Percentiles rank a stretch among this genome's conserved stretches.
Conservation (phyloP, 1,284 basidiomycete genomes). For the Coniferiporia weirii region DNA sequence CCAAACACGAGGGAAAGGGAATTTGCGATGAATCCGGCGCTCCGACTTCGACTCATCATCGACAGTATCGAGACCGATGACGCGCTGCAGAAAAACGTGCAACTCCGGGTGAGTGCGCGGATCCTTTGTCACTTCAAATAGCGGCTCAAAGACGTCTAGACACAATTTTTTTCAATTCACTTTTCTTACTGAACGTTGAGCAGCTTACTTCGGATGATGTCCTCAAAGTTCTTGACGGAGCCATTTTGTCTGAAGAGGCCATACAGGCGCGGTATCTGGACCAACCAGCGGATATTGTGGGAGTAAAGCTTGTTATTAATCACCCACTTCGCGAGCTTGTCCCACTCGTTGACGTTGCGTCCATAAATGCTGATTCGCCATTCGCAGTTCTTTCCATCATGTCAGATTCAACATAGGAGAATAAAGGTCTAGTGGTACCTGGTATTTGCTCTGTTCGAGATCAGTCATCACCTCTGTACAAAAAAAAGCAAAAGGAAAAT, state of each 20-base stretch:
- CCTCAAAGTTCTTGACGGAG: constrained; percentile 83
- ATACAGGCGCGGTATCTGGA: constrained; percentile 94
- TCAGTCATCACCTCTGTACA: constrained; percentile 88
- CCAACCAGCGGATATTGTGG: constrained; percentile 97
- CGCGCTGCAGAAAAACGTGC: constrained; percentile 93
- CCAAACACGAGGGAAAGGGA: constrained; percentile 92
- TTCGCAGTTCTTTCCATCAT: constrained; percentile 74
- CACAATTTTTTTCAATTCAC: background rate
- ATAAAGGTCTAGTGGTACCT: constrained; percentile 42
- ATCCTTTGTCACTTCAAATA: constrained; percentile 96
- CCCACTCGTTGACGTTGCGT: constrained; percentile 81
- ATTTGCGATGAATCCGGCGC: constrained; percentile 89
- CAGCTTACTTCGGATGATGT: constrained; percentile 80
- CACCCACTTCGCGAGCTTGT: constrained; percentile 97
- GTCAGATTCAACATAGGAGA: background rate
- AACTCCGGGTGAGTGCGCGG: constrained; percentile 89
- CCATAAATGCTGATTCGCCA: constrained; percentile 98
- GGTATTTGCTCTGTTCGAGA: constrained; percentile 97
- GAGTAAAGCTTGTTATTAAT: constrained; percentile 91
- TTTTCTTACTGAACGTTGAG: background rate
- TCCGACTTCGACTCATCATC: constrained; percentile 98
- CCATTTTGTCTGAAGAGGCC: constrained; percentile 94
- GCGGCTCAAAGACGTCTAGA: constrained; percentile 85
- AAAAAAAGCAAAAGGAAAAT: constrained; percentile 9
- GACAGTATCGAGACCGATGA: constrained; percentile 95